Percentiles rank a stretch among this genome's conserved stretches.
Conservation (phyloP, 2,329 filamentous ascomycete genomes). For the Cercospora berteroae region DNA sequence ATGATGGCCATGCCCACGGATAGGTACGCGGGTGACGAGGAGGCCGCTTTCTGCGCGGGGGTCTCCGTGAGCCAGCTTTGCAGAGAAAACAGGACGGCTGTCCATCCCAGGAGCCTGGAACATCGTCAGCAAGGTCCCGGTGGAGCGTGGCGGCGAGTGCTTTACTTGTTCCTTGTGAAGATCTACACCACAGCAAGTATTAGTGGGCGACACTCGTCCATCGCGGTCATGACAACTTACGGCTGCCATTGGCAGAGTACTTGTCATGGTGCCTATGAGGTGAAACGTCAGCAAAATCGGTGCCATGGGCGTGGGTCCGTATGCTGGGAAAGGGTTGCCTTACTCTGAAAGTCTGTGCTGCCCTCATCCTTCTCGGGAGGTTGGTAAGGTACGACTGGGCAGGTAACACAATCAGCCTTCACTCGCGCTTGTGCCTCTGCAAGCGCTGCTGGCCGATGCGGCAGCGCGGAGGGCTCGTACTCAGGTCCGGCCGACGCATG, state of each 20-base stretch:
- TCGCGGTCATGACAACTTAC: slow-evolving; percentile 44
- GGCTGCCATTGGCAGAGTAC: slow-evolving; percentile 90
- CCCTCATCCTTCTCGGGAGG: slow-evolving; percentile 66
- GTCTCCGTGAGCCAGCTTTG: slow-evolving; percentile 78
- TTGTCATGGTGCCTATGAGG: slow-evolving; percentile 58
- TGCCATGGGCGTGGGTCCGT: not conserved
- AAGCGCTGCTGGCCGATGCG: not conserved
- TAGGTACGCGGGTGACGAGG: slow-evolving; percentile 69
- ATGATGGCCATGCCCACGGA: slow-evolving; percentile 71
- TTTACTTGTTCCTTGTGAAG: slow-evolving; percentile 83
- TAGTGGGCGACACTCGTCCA: not conserved
- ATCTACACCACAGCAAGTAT: slow-evolving; percentile 55
- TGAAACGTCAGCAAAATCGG: slow-evolving; percentile 40
- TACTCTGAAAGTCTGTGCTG: slow-evolving; percentile 66
- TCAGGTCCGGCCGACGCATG: slow-evolving; percentile 70
- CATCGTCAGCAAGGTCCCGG: not conserved
- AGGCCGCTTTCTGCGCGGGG: slow-evolving; percentile 61
- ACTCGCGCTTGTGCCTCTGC: not conserved
- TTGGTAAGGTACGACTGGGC: slow-evolving; percentile 83
- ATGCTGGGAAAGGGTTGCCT: not conserved
- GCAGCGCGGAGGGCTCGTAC: slow-evolving; percentile 49
- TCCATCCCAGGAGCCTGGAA: slow-evolving; percentile 64
- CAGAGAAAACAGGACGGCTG: slow-evolving; percentile 69
- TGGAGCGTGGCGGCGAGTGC: slow-evolving; percentile 21
- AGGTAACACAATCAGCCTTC: slow-evolving; percentile 12